Percentiles rank a stretch among this genome's conserved stretches.
phyloP scores from a whole-genome alignment of 2,329 filamentous ascomycete genomes.

The Tolypocladium ovalisporum region DNA sequence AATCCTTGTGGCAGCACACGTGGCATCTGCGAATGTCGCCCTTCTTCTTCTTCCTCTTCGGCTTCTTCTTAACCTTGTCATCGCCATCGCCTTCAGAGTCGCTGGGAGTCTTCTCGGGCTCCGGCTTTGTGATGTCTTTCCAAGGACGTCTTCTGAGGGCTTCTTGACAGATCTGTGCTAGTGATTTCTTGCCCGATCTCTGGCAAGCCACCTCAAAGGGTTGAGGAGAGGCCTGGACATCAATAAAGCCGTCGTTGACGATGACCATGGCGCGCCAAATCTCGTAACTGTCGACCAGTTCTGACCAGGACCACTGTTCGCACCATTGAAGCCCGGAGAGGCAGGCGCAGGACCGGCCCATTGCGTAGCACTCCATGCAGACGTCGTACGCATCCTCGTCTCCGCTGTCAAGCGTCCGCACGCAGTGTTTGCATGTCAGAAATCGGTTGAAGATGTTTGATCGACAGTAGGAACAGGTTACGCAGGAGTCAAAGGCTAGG shows the following conservation, averaged over 20 bases:
- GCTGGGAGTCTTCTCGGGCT: conserved; percentile 32
- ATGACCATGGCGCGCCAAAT: conserved; percentile 72
- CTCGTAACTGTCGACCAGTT: conserved; percentile 69
- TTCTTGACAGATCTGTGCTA: conserved; percentile 90
- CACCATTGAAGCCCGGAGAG: conserved; percentile 81
- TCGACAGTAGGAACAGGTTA: conserved; percentile 92
- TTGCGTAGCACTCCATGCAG: conserved; percentile 97
- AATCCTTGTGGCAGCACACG: conserved; percentile 70
- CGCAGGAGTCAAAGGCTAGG: conserved; percentile 75
- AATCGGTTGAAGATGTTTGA: conserved; percentile 98
- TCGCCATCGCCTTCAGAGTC: conserved; percentile 50
- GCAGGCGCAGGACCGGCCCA: conserved; percentile 88
- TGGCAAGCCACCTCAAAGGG: conserved; percentile 61
- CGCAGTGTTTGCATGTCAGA: conserved; percentile 79
- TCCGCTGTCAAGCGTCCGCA: conserved; percentile 52
- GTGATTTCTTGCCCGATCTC: conserved; percentile 59
- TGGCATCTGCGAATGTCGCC: conserved; percentile 59
- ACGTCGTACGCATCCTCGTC: conserved; percentile 85
- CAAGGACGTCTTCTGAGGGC: conserved; percentile 71
- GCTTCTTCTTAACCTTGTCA: conserved; percentile 49
- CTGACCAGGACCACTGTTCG: conserved; percentile 82
- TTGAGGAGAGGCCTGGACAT: conserved; percentile 54
- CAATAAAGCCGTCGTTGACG: conserved; percentile 56
- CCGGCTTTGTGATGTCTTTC: conserved; percentile 64
- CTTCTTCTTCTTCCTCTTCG: conserved; percentile 40